Percentiles rank a stretch among this genome's conserved stretches.
phyloP scores from a whole-genome alignment of 1,139 yeast genomes.

The Yamadazyma oceani region DNA sequence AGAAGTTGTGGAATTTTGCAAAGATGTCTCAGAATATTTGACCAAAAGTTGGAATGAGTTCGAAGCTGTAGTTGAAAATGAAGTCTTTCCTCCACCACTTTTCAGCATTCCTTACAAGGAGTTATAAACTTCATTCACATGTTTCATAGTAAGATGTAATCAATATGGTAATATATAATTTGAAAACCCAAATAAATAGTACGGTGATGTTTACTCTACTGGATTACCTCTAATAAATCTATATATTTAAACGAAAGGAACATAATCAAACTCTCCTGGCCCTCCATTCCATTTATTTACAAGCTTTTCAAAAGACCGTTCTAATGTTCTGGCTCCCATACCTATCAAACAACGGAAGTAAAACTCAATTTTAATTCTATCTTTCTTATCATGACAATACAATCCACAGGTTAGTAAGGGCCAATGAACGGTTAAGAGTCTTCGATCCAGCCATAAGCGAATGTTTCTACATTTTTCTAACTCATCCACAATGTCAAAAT shows the following conservation, averaged over 20 bases:
- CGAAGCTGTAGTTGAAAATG: conserved; percentile 29
- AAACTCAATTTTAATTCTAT: conserved; percentile 12
- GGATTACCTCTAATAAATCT: conserved; percentile 3
- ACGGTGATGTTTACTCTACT: too few relatives aligned
- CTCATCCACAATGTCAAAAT: conserved; percentile 8
- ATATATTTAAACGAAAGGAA: conserved; percentile 15
- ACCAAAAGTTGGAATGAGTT: conserved; percentile 43
- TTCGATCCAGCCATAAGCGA: conserved; percentile 10
- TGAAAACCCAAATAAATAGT: too few relatives aligned
- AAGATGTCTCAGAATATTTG: conserved; percentile 36
- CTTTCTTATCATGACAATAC: conserved; percentile 10
- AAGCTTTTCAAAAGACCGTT: conserved; percentile 13
- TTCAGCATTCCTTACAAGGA: conserved; percentile 18
- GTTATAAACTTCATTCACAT: too few relatives aligned
- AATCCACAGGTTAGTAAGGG: conserved; percentile 17
- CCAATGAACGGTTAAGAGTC: conserved; percentile 18
- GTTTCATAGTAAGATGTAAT: too few relatives aligned
- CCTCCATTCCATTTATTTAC: conserved; percentile 15
- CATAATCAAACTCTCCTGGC: conserved; percentile 13
- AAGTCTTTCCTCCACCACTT: conserved; percentile 22
- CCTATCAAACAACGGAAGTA: conserved; percentile 14
- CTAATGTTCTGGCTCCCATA: conserved; percentile 16
- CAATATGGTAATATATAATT: too few relatives aligned
- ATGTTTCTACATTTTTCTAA: background rate
- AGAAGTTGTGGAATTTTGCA: conserved; percentile 31